These are phyloP conservation scores for Tylopilus sp. DNA, from an alignment of 1,284 basidiomycete genomes.

Conservation along the genomic window DNA sequence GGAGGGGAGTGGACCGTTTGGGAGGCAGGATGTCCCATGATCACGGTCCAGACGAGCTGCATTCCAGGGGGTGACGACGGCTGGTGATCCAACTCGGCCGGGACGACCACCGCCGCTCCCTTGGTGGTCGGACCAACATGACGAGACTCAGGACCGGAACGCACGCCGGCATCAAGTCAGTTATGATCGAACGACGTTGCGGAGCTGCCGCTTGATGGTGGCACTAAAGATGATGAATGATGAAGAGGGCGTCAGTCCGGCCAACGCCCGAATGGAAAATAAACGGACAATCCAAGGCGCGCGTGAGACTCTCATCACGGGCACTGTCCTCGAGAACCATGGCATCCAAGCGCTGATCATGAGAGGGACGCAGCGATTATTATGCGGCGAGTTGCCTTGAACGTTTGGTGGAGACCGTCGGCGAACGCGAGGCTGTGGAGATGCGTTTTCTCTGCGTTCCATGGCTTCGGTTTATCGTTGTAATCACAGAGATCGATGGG, in stretches of 20 bases:
- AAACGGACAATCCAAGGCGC: background rate
- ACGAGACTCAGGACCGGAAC: constrained; percentile 6
- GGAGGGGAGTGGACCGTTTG: background rate
- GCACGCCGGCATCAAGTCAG: constrained; percentile 4
- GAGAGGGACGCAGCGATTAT: constrained; percentile 9
- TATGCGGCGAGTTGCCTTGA: background rate
- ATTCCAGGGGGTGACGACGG: constrained; percentile 4
- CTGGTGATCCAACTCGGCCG: constrained; percentile 1
- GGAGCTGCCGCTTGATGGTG: constrained; percentile 18
- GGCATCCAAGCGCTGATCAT: constrained; percentile 25
- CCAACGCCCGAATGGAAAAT: constrained; percentile 15
- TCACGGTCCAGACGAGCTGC: background rate
- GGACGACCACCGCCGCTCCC: constrained; percentile 15
- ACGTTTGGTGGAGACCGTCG: background rate
- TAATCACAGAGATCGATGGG: constrained; percentile 1
- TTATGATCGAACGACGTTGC: constrained; percentile 14
- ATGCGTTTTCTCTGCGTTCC: background rate
- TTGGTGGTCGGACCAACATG: constrained; percentile 20
- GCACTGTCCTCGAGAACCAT: constrained; percentile 9
- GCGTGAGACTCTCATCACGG: constrained; percentile 3
- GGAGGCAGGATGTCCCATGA: constrained; percentile 1
- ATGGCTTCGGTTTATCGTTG: background rate
- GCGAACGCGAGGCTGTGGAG: background rate
- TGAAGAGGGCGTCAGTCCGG: constrained; percentile 1
- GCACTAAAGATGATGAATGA: constrained; percentile 12